A percentile compares a stretch with the other conserved stretches of the same genome.
phyloP scores from a whole-genome alignment of 208 protist genomes.

The Eutreptiella sp. region DNA sequence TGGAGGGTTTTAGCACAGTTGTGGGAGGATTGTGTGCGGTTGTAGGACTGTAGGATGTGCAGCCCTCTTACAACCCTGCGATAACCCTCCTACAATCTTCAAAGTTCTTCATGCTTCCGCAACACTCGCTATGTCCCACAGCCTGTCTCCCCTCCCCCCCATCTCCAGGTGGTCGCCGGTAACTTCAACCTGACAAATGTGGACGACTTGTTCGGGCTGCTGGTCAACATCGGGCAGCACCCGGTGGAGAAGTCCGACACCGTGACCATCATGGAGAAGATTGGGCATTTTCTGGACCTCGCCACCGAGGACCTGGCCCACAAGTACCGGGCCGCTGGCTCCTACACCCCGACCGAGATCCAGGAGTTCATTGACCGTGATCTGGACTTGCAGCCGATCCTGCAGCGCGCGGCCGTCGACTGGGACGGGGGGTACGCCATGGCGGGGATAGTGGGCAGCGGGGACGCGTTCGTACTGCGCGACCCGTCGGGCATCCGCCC shows the following conservation, averaged over 20 bases:
- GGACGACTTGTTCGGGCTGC: conserved; percentile 14
- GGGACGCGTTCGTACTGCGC: conserved; percentile 16
- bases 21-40: too few species aligned
- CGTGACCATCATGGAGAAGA: conserved; percentile 22
- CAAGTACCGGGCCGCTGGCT: conserved; percentile 6
- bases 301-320: conserved; percentile 6
- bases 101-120: too few species aligned
- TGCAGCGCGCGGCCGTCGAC: conserved; percentile 7
- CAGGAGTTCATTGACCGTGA: background rate
- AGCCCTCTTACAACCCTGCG: too few species aligned
- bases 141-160: too few species aligned
- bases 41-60: too few species aligned
- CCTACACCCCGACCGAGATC: conserved; percentile 3
- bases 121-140: too few species aligned
- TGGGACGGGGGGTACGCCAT: conserved; percentile 25
- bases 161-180: conserved; percentile 7
- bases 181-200: conserved; percentile 26
- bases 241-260: conserved; percentile 22
- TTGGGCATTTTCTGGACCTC: conserved; percentile 24
- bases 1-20: too few species aligned
- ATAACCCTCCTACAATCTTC: too few species aligned
- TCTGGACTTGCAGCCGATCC: conserved; percentile 12
- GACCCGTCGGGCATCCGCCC: conserved; percentile 20
- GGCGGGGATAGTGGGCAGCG: conserved; percentile 12
- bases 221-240: conserved; percentile 24